Evolutionary conservation across 2,329 filamentous ascomycete species (phyloP), one percentile per base, ranked within the genome.

Genomic region (Cyphellophora europaea): DNA sequence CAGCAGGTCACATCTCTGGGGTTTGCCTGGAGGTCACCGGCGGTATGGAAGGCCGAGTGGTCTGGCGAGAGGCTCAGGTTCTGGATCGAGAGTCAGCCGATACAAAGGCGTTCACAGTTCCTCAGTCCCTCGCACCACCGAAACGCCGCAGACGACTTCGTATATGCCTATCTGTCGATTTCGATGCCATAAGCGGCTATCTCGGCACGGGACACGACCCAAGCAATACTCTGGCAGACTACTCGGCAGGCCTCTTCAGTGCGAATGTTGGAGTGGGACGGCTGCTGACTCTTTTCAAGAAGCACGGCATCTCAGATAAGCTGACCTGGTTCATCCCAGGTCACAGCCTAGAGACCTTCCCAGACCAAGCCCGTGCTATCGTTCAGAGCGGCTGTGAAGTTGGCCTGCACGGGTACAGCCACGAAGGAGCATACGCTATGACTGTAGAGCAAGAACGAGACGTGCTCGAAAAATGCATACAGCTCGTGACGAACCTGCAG

Each of bases 301-400:
- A 66, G 45, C 61, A 70, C 27, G 49, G 53, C 2, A 63, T 77
- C 15, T 56, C 68, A 3, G 59, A 71, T 17, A 68, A 67, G 39
- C 60, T 71, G 17, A 75, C 72, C 3, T 77, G 72, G 72, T 76
- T 74, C 47, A 65, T 77, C 8, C 73, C 73, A 0, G 72, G 72
- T 30, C 72, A 77, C 53, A 71, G 65, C 0, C 61, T 72, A 33
- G 72, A 77, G 43, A 72, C 65, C 6, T 77, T 77, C 41, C 71
- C 71, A 0, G 50, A 56, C 2, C 61, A 74, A 36, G 67, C 68
- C 3, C 53, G 57, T 33, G 56, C 59, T 30, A 69, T 77, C 14
- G 53, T 72, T 3, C 59, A 66, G 4, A 67, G 64, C 19, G 71
- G 72, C 5, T 63, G 62, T 4, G 49, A 51, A 28, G 49, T 51